Base-by-base conservation (phyloP, 371 early-diverging fungal genomes). In the Entomophthora muscae region DNA sequence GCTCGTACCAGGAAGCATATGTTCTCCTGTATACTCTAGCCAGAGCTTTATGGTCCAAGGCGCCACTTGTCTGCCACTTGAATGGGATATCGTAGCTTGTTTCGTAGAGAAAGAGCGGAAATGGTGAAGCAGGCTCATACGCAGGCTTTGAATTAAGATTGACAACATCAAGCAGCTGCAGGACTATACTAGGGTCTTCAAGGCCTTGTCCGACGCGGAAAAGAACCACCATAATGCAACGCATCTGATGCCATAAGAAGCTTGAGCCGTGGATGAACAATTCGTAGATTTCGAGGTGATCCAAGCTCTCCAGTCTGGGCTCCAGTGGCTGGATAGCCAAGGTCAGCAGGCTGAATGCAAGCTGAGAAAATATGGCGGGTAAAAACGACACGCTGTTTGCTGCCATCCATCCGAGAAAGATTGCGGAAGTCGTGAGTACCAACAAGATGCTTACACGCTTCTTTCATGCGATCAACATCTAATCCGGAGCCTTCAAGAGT, bases 201-300 rank as follows among this genome's bases (percentile, higher is more conserved):
- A 79, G 64, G 0, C 81, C 78, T 58, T 78, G 77, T 2, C 97
- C 98, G 2, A 95, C 81, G 33, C 88, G 72, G 64, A 94, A 86
- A 51, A 98, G 69, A 13, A 95, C 73, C 0, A 90, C 84, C 86
- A 93, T 90, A 82, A 96, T 93, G 71, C 90, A 94, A 51, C 98
- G 86, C 32, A 98, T 94, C 73, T 95, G 96, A 75, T 96, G 96
- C 94, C 93, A 96, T 53, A 97, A 72, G 64, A 96, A 97, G 17
- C 95, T 53, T n/a, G 65, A 55, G 2, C 65, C 65, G 27, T 30
- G 56, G 13, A 65, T 23, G 22, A 59, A 28, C 7, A 65, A 42
- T 32, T 59, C 65, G 54, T 65, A 59, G 53, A 58, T 32, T 21
- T 23, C 22, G 21, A 22, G 21, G 66, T 30, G 67, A 67, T 0